Base-by-base conservation (phyloP, 106 monocot genomes). In the Amphibolis antarctica region DNA sequence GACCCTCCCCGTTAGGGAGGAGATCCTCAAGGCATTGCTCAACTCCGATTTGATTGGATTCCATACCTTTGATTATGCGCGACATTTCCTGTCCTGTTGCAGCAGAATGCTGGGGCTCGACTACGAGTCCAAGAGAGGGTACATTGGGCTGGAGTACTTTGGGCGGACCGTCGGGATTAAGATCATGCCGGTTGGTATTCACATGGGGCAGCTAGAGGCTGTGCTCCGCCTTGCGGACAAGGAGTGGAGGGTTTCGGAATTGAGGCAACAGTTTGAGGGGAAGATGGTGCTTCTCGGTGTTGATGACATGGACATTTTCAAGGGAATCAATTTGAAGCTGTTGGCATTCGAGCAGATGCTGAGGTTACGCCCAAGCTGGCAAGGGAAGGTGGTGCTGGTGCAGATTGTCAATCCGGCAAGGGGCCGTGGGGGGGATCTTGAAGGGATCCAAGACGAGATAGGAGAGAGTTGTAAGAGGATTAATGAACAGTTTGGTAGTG, bases 251-350 rank as follows among this genome's bases (percentile, higher is more conserved):
- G 65, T 85, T 27, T 52, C 18, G 12, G 88, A 88, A 65, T 74
- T 92, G 28, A 64, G 55, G 7, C 75, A 63, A 57, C 85, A 82
- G 56, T 88, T 88, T 59, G 69, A 74, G 24, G 92, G 92, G 5
- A 80, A 75, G 71, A 85, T 78, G 0, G 82, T 92, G 9, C 76
- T 92, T 7, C 76, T 92, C 4, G 92, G 92, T 24, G 88, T 92
- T 0, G 92, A 92, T 52, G 92, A 92, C 46, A 88, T 88, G 88
- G 92, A 92, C 57, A 81, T 92, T n/a, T 92, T 92, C 59, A 92
- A 92, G 54, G 92, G 92, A 18, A 88, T 92, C 55, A 85, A 88
- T 66, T 69, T 92, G 28, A 92, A 92, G 71, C 63, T 92, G 46
- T 59, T 92, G 10, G 92, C 92, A 0, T 88, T 92, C 24, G 88